These are phyloP conservation scores for Apocynum venetum DNA, from an alignment of 257 asterid genomes.

Conservation along the genomic window DNA sequence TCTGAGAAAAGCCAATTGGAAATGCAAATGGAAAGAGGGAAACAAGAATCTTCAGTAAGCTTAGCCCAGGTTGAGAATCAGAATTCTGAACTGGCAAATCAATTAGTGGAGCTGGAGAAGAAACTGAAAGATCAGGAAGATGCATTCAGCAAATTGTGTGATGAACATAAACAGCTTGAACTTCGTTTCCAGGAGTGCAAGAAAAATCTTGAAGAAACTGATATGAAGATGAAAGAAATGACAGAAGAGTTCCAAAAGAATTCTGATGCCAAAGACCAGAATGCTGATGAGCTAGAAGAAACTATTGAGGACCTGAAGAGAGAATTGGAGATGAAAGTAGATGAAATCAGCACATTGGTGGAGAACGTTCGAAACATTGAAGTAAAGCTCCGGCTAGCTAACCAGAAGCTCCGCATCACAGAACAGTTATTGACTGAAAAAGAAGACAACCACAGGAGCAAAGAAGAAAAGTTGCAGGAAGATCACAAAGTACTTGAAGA, in stretches of 20 bases:
- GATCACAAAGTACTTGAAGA: conserved; percentile 49
- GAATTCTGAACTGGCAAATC: conserved; percentile 41
- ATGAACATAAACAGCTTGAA: conserved; percentile 45
- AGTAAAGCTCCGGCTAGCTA: conserved; percentile 77
- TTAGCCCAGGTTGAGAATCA: conserved; percentile 41
- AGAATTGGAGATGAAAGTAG: conserved; percentile 84
- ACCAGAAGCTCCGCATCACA: conserved; percentile 80
- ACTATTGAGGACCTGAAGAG: conserved; percentile 53
- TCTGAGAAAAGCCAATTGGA: conserved; percentile 52
- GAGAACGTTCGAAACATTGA: conserved; percentile 68
- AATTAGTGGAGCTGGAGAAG: conserved; percentile 42
- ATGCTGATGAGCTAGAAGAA: conserved; percentile 53
- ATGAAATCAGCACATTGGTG: conserved; percentile 50
- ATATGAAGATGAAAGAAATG: conserved; percentile 51
- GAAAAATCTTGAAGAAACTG: conserved; percentile 48
- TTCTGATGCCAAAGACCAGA: conserved; percentile 37
- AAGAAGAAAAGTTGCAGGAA: conserved; percentile 62
- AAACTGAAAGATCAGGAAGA: conserved; percentile 54
- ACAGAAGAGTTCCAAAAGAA: conserved; percentile 41
- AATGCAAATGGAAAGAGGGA: conserved; percentile 40
- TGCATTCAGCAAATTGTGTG: conserved; percentile 38
- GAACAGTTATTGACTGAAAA: conserved; percentile 70
- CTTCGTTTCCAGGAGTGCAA: conserved; percentile 35
- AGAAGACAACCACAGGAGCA: conserved; percentile 52
- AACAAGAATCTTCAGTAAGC: conserved; percentile 41